Evolutionary conservation across 2,329 filamentous ascomycete genomes (phyloP).

Genomic region (Penicillium sp.): DNA sequence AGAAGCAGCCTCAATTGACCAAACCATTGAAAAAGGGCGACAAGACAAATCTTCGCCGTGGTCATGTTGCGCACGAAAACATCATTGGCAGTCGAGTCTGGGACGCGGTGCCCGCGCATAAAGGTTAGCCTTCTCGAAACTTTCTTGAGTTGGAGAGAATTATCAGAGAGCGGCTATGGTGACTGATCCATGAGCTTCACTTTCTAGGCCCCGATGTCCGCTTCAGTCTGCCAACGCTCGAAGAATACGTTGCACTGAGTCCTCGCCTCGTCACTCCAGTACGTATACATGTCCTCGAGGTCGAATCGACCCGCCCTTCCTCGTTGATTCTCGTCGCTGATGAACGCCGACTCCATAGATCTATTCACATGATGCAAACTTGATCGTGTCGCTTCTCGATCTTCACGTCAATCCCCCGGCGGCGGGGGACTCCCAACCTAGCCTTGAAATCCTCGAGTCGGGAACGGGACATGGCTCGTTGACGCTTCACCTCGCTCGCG

Average conservation of each 20-base stretch:
- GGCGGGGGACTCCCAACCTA: slow-evolving; percentile 31
- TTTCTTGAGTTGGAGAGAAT: too few relatives aligned
- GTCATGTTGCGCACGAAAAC: slow-evolving; percentile 42
- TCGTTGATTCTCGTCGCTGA: not conserved
- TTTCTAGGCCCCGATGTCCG: slow-evolving; percentile 45
- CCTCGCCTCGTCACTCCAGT: slow-evolving; percentile 70
- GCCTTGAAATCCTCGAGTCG: slow-evolving; percentile 72
- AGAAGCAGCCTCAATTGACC: slow-evolving; percentile 36
- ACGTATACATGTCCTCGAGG: slow-evolving; percentile 20
- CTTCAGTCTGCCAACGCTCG: slow-evolving; percentile 61
- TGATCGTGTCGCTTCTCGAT: slow-evolving; percentile 71
- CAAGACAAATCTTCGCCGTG: slow-evolving; percentile 31
- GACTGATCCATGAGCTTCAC: slow-evolving; percentile 1
- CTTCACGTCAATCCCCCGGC: slow-evolving; percentile 53
- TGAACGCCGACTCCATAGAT: slow-evolving; percentile 43
- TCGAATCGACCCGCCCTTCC: too few relatives aligned
- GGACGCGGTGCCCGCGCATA: slow-evolving; percentile 53
- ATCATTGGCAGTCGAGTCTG: slow-evolving; percentile 60
- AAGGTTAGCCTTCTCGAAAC: slow-evolving; percentile 29
- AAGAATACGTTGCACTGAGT: slow-evolving; percentile 65
- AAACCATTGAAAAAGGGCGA: slow-evolving; percentile 37
- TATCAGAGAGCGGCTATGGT: not conserved
- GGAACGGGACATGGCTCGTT: slow-evolving; percentile 79
- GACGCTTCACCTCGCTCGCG: slow-evolving; percentile 67
- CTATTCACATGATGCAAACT: slow-evolving; percentile 67